These are phyloP conservation scores for Cyberlindnera amylophila DNA, from an alignment of 805 yeast genomes.

Conservation along the genomic window DNA sequence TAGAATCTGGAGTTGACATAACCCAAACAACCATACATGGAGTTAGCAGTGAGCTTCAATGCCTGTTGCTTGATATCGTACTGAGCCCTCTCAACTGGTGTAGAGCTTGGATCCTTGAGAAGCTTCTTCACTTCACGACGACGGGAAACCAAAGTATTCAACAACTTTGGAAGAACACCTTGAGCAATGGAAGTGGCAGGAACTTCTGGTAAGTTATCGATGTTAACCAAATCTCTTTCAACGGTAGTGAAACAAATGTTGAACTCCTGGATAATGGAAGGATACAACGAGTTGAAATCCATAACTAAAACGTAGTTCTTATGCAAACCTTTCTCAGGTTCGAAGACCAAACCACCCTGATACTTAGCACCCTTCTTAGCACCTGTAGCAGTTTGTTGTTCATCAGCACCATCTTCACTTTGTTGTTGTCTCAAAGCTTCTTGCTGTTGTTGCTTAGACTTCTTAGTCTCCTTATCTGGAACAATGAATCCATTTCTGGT, in stretches of 20 bases:
- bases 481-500: slow-evolving; percentile 72
- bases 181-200: slow-evolving; percentile 56
- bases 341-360: slow-evolving; percentile 94
- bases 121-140: slow-evolving; percentile 90
- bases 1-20: slow-evolving; percentile 87
- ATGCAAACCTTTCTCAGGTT: slow-evolving; percentile 93
- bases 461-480: slow-evolving; percentile 71
- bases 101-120: slow-evolving; percentile 68
- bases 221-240: slow-evolving; percentile 53
- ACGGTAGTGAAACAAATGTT: slow-evolving; percentile 97
- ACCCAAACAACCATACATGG: slow-evolving; percentile 99
- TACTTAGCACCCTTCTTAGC: slow-evolving; percentile 62
- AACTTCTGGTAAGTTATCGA: slow-evolving; percentile 62
- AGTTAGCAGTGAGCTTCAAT: slow-evolving; percentile 92
- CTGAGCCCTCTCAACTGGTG: slow-evolving; percentile 66
- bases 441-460: slow-evolving; percentile 34
- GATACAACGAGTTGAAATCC: slow-evolving; percentile 98
- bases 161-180: slow-evolving; percentile 84
- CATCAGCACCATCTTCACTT: slow-evolving; percentile 30
- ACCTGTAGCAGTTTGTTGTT: slow-evolving; percentile 44
- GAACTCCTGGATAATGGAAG: slow-evolving; percentile 94
- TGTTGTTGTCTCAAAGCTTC: slow-evolving; percentile 20
- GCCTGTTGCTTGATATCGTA: slow-evolving; percentile 96
- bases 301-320: slow-evolving; percentile 85
- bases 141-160: slow-evolving; percentile 80